Conservation (phyloP, 495 filamentous ascomycete species). For the Penicillium simplicissimum region DNA sequence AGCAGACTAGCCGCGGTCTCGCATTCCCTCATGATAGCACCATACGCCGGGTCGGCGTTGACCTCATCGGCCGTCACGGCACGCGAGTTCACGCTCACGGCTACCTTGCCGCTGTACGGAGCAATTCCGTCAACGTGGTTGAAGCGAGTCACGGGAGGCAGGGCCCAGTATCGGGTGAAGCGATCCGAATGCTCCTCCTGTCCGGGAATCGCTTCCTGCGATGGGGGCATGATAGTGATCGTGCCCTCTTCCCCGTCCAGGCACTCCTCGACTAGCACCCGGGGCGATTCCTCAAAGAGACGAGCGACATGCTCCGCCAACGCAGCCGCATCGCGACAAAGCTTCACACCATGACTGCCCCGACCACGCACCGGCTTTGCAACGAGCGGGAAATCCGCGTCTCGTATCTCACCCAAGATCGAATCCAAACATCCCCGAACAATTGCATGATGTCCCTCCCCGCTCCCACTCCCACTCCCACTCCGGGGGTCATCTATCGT, state of each 20-base stretch:
- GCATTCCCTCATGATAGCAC: conserved; percentile 28
- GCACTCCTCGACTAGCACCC: conserved; percentile 37
- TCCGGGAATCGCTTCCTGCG: conserved; percentile 1
- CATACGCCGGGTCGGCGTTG: conserved; percentile 19
- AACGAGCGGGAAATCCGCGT: conserved; percentile 28
- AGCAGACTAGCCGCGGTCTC: conserved; percentile 29
- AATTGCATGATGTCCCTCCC: background rate
- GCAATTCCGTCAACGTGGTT: conserved; percentile 38
- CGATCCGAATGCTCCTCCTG: background rate
- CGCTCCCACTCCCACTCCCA: background rate
- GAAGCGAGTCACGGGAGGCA: conserved; percentile 36
- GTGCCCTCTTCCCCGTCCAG: conserved; percentile 41
- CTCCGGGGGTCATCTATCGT: conserved; percentile 13
- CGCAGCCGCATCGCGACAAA: conserved; percentile 24
- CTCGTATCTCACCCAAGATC: conserved; percentile 6
- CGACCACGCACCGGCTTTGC: conserved; percentile 32
- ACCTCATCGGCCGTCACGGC: conserved; percentile 19
- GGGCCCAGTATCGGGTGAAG: conserved; percentile 28
- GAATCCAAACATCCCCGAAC: background rate
- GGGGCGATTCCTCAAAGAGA: conserved; percentile 28
- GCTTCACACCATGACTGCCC: conserved; percentile 36
- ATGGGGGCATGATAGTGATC: conserved; percentile 40
- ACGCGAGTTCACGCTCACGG: conserved; percentile 34
- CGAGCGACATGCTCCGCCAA: conserved; percentile 23
- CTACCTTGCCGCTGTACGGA: conserved; percentile 37